Base-by-base conservation (phyloP, 192 early-diverging fungal genomes). In the Coemansia sp. region DNA sequence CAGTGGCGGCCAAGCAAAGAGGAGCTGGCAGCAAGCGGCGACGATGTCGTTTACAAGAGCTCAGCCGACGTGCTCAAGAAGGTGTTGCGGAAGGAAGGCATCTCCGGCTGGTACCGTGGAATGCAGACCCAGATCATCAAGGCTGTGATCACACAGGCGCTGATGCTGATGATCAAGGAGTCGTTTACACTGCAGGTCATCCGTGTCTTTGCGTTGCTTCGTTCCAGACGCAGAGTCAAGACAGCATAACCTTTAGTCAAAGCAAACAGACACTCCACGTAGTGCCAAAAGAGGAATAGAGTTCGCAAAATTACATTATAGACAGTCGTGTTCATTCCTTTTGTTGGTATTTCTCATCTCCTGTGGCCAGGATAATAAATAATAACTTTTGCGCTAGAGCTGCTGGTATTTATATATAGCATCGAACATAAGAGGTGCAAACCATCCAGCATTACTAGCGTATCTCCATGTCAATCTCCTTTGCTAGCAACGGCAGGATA, bases 111-210 rank as follows among this genome's bases (percentile, higher is more conserved):
- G 94, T 99, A 82, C 68, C 55, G 94, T 90, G 98, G 98, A 40
- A 96, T 99, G 93, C 88, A 91, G 81, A 88, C 95, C 10, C 98
- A 99, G 85, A 96, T 99, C 66, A 85, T 90, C 71, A 99, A 99
- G 86, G 98, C 95, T n/a, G 98, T 99, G n/a, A 83, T 99, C 61
- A 94, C 94, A 8, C 98, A 99, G 75, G 96, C 98, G n/a, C 85
- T 99, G 65, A 81, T 99, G 58, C 96, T 99, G 73, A 92, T 95
- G 81, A 89, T 92, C 81, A 98, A 96, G 77, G 98, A 99, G 73
- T 89, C 95, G 73, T 87, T 97, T 63, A 89, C 88, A 18, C 36
- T 71, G 52, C 81, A 78, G 73, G 70, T 75, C 18, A 46, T 66
- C 19, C 69, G 75, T 1, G 42, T 71, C 18, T 83, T 83, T 67